Base-by-base conservation (phyloP, 768 basidiomycete species). In the Amanita pseudoporphyria region DNA sequence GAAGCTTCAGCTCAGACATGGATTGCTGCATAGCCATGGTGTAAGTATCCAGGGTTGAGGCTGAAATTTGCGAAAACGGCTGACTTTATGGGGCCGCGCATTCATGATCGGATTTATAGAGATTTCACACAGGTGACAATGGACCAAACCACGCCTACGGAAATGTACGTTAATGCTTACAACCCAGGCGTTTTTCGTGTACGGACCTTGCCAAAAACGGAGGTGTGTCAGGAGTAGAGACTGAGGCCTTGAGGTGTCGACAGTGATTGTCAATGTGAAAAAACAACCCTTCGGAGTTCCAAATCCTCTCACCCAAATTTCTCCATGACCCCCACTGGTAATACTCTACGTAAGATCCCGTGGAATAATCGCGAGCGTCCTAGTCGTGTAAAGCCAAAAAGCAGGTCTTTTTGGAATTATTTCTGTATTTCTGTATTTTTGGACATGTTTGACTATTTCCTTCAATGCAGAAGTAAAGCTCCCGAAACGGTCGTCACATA, bases 1-100 rank as follows among this genome's bases (percentile, higher is more conserved):
- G 81, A 54, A 96, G 82, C 78, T 95, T 96, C 63, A 96, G 86
- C 77, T 96, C 94, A 44, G 88, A 89, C 91, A 97, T 95, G 60
- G 90, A 89, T 77, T 93, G 92, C 77, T 78, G 59, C 43, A 51
- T 59, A 9, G 22, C 41, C 13, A 45, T 39, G 43, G 50, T 47
- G 24, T 35, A 38, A 45, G 45, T 10, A 16, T 36, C 12, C 19
- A 46, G 18, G 39, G 40, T 22, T 32, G 41, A 26, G 30, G 39
- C 52, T 38, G 19, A 14, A 31, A 54, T 37, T 38, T 46, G 48
- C 7, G 7, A 28, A 45, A 56, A 53, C 47, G 32, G 58, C 68
- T 55, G 53, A 75, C 76, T 67, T 87, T 87, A 65, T 84, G 84
- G 21, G 83, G 82, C 58, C 85, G 79, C 50, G 79, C 71, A 65